phyloP scores from a whole-genome alignment of 2,329 filamentous ascomycete genomes.

The Diaporthe longicolla region DNA sequence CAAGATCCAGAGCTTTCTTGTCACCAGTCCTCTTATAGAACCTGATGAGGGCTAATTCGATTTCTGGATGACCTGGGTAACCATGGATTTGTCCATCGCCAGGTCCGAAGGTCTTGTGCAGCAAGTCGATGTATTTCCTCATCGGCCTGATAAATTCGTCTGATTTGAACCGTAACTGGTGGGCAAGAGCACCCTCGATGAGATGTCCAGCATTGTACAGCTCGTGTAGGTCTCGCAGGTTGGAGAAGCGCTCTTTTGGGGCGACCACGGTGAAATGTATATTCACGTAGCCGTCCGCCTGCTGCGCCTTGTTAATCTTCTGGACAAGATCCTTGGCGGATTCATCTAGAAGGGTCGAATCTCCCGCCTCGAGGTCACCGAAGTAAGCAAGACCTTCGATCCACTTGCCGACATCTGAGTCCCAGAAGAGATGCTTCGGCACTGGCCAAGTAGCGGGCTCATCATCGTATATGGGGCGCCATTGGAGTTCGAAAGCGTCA shows the following conservation, averaged over 20 bases:
- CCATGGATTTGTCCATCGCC: slow-evolving; percentile 64
- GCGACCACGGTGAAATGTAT: slow-evolving; percentile 73
- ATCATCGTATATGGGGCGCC: slow-evolving; percentile 68
- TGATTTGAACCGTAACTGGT: slow-evolving; percentile 66
- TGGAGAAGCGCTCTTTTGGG: slow-evolving; percentile 67
- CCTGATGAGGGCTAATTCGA: slow-evolving; percentile 63
- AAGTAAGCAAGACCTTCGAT: slow-evolving; percentile 74
- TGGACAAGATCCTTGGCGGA: slow-evolving; percentile 68
- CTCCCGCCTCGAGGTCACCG: slow-evolving; percentile 52
- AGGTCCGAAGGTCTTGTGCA: slow-evolving; percentile 66
- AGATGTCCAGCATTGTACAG: slow-evolving; percentile 74
- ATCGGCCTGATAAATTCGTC: slow-evolving; percentile 65
- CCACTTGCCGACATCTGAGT: slow-evolving; percentile 71
- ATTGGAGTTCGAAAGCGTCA: slow-evolving; percentile 69
- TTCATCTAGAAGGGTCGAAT: slow-evolving; percentile 61
- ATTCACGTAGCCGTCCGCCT: slow-evolving; percentile 73
- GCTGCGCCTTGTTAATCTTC: slow-evolving; percentile 70
- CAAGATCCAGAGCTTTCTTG: slow-evolving; percentile 58
- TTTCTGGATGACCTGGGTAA: slow-evolving; percentile 71
- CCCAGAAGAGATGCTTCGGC: slow-evolving; percentile 65
- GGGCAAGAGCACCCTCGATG: slow-evolving; percentile 71
- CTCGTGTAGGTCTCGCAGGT: slow-evolving; percentile 73
- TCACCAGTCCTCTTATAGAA: slow-evolving; percentile 54
- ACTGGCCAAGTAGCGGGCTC: slow-evolving; percentile 52
- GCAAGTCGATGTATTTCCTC: slow-evolving; percentile 67